Evolutionary conservation across 2,329 filamentous ascomycete genomes (phyloP), one percentile per base, ranked within the genome.

Genomic region (Sclerotinia sclerotiorum): DNA sequence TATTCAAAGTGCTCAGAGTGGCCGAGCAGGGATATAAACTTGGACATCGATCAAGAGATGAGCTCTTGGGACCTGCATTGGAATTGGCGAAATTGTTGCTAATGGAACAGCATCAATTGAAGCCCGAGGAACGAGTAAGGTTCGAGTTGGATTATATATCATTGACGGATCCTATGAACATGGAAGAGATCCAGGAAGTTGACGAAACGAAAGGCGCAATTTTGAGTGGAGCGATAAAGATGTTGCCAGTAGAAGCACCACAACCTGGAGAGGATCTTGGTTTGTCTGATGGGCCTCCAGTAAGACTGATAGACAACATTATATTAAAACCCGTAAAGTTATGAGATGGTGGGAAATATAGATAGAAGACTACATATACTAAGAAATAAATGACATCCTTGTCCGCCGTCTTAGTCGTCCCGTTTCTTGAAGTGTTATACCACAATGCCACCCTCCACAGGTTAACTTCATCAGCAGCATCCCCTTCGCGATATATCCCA

Each of bases 131-230:
- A 76, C 84, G 93, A 61, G 91, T 88, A 3, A 81, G 82, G 63
- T 95, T 93, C 70, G 91, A 97, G 77, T 84, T 97, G 11, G 94
- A 98, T 78, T 99, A 99, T 78, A 87, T 99, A 68, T 97, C 93
- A 21, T 84, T 99, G 35, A 91, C 94, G 0, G 93, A 98, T 75
- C 91, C 93, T 0, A 88, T 92, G 11, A 90, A 89, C 0, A 87
- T 99, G 81, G 85, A 91, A 70, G 94, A 98, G 80, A 75, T 97
- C 1, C 84, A 90, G 0, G 78, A 81, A 17, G 85, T 98, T 2
- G 91, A 97, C 75, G 83, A 84, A 0, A 79, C 81, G 0, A 87
- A 82, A 71, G 94, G 94, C 1, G 94, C 90, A 0, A 90, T 99
- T 48, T 79, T 99, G 68, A 98, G 94, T 77, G 93, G 92, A 4